Conservation (phyloP, 2,329 filamentous ascomycete species). For the Fusarium sp. region DNA sequence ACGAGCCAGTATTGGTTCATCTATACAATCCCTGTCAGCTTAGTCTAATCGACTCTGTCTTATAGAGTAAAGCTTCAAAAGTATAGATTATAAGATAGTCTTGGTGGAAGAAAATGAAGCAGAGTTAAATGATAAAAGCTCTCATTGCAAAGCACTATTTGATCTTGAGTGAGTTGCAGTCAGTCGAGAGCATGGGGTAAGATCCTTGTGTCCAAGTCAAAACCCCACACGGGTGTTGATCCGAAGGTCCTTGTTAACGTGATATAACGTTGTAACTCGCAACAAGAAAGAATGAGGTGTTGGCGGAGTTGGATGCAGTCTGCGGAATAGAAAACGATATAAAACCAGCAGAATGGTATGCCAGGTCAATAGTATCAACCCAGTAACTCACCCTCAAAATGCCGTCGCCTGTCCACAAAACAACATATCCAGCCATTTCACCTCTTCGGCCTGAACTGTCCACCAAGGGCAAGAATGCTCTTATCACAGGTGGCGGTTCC, state of each 20-base stretch:
- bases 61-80: not conserved
- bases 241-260: slow-evolving; percentile 19
- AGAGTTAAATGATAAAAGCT: not conserved
- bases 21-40: not conserved
- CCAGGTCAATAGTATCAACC: not conserved
- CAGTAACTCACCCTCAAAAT: slow-evolving; percentile 7
- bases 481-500: slow-evolving; percentile 73
- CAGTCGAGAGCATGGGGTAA: no score
- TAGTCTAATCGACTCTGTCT: not conserved
- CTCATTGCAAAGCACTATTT: no score
- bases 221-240: not conserved
- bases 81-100: not conserved
- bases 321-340: not conserved
- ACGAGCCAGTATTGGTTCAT: not conserved
- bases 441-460: slow-evolving; percentile 53
- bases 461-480: slow-evolving; percentile 61
- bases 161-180: no score
- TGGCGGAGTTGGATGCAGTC: not conserved
- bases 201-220: not conserved
- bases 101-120: not conserved
- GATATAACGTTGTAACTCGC: slow-evolving; percentile 16
- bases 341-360: not conserved
- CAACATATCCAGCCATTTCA: slow-evolving; percentile 51
- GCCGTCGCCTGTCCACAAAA: slow-evolving; percentile 34
- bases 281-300: not conserved